Evolutionary conservation across 2,329 filamentous ascomycete species (phyloP).

Genomic region (Leptographium flavum): DNA sequence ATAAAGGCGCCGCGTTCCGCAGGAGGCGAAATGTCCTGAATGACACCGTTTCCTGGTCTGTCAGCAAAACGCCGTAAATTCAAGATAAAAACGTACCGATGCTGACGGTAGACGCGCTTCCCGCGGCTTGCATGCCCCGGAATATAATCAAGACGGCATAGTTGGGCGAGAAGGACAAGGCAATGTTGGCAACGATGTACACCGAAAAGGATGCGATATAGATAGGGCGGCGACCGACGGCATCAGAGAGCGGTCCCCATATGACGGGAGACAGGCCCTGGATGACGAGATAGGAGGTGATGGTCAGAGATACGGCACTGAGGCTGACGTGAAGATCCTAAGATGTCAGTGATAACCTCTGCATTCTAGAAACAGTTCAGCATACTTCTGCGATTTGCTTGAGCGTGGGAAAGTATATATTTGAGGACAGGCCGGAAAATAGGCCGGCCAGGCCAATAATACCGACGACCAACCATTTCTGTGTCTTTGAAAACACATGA

Average conservation of each 20-base stretch:
- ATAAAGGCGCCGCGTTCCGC: neutral
- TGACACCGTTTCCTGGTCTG: neutral
- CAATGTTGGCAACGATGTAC: constrained; percentile 1
- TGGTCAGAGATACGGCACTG: neutral
- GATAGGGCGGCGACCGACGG: neutral
- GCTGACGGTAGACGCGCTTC: constrained; percentile 2
- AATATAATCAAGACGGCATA: neutral
- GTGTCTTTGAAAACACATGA: neutral
- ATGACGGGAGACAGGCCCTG: constrained; percentile 1
- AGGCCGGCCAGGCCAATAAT: neutral
- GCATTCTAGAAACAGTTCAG: too few species aligned
- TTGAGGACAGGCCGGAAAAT: constrained; percentile 1
- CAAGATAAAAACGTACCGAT: neutral
- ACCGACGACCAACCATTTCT: neutral
- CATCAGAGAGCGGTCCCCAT: constrained; percentile 1
- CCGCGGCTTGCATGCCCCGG: neutral
- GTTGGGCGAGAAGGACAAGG: neutral
- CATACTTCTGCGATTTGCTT: neutral
- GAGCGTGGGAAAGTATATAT: constrained; percentile 1
- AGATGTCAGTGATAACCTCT: too few species aligned
- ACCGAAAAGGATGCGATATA: constrained; percentile 2
- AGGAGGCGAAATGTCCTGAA: constrained; percentile 1
- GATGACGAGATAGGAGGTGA: constrained; percentile 1
- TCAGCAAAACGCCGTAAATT: neutral
- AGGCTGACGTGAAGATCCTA: neutral